Evolutionary conservation across 2,329 filamentous ascomycete species (phyloP).

Genomic region (Aspergillus oerlinghausenensis): DNA sequence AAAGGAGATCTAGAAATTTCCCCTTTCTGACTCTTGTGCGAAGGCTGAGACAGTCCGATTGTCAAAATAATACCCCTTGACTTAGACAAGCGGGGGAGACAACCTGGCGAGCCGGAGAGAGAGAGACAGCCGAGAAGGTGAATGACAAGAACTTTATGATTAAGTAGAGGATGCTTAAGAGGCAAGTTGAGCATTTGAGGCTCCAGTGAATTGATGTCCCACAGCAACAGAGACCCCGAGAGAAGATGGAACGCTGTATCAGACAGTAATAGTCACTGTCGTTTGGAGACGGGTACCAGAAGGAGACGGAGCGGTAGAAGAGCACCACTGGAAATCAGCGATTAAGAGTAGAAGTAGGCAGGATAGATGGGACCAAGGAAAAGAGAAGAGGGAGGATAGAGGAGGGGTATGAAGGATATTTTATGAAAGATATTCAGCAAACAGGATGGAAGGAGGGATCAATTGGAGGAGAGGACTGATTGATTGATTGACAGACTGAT

Average conservation of each 20-base stretch:
- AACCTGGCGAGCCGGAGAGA: neutral
- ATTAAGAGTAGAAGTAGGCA: constrained; percentile 5
- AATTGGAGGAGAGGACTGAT: neutral
- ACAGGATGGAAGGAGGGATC: constrained; percentile 9
- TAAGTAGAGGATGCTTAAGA: neutral
- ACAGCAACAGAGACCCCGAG: neutral
- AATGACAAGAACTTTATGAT: neutral
- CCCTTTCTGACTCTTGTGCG: neutral
- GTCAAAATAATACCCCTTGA: neutral
- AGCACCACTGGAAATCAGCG: constrained; percentile 4
- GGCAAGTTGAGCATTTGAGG: neutral
- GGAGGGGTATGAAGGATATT: constrained; percentile 17
- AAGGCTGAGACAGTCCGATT: neutral
- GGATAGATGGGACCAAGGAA: constrained; percentile 6
- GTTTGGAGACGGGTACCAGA: neutral
- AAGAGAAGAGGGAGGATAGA: constrained; percentile 8
- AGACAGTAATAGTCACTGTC: neutral
- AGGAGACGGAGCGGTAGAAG: neutral
- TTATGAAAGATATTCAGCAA: constrained; percentile 8
- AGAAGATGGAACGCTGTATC: neutral
- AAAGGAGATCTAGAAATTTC: neutral
- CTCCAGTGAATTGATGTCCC: neutral
- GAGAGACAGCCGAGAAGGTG: neutral
- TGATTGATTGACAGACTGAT: neutral
- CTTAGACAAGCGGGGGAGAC: neutral